Evolutionary conservation across 1,139 yeast species (phyloP).

Genomic region (Kurtzmaniella quercitrusa): DNA sequence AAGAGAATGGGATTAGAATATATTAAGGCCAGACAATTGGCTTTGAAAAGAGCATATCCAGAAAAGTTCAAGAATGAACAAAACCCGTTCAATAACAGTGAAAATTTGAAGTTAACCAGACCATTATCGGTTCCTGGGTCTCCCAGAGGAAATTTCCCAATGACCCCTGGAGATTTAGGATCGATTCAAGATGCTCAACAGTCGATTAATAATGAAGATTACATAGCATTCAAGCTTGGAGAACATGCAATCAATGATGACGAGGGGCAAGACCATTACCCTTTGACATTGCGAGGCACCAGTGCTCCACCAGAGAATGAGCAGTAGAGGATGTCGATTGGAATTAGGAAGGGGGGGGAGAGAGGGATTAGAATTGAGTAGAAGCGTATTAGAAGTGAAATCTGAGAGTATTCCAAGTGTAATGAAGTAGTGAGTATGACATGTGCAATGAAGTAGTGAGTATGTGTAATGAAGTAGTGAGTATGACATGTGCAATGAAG

Average conservation of each 20-base stretch:
- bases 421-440: no score
- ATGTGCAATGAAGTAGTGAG: no score
- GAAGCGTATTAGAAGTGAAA: no score
- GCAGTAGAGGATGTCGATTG: background rate
- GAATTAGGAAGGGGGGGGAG: no score
- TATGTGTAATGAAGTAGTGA: no score
- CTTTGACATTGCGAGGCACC: conserved; percentile 44
- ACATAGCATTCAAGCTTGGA: conserved; percentile 72
- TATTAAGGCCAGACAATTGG: conserved; percentile 88
- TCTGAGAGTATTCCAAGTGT: no score
- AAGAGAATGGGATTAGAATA: conserved; percentile 96
- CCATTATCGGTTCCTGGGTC: conserved; percentile 97
- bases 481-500: no score
- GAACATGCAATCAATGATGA: conserved; percentile 39
- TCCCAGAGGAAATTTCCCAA: conserved; percentile 63
- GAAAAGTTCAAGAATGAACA: conserved; percentile 64
- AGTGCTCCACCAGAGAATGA: conserved; percentile 34
- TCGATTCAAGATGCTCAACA: conserved; percentile 85
- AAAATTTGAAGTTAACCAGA: conserved; percentile 71
- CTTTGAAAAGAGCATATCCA: conserved; percentile 91
- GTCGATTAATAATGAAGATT: conserved; percentile 72
- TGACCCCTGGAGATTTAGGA: conserved; percentile 99
- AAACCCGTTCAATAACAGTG: conserved; percentile 55
- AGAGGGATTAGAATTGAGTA: no score
- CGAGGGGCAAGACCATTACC: conserved; percentile 31